These are phyloP conservation scores for Sarocladiaceae sp. DNA, from an alignment of 2,329 filamentous ascomycete species.

Conservation along the genomic window DNA sequence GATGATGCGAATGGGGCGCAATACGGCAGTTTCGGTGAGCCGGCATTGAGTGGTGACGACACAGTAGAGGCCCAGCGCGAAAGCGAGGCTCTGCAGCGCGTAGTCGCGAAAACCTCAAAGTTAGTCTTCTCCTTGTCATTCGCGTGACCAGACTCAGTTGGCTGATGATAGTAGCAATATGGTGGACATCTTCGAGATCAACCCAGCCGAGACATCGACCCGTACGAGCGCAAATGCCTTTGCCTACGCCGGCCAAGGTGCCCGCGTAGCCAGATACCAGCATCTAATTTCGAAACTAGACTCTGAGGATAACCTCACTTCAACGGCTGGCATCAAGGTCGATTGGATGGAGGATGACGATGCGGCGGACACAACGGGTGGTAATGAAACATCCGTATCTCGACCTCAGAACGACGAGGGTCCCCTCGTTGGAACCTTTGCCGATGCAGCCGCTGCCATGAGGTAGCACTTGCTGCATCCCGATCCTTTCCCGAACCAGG, in stretches of 20 bases:
- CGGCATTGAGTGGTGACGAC: constrained; percentile 47
- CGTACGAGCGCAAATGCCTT: constrained; percentile 31
- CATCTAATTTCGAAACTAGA: constrained; percentile 55
- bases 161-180: constrained; percentile 44
- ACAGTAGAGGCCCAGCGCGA: constrained; percentile 57
- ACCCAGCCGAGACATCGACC: constrained; percentile 39
- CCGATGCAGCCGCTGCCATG: constrained; percentile 50
- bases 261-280: constrained; percentile 52
- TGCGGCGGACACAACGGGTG: constrained; percentile 36
- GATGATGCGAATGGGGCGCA: constrained; percentile 53
- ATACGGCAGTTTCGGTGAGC: constrained; percentile 58
- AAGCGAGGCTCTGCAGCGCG: constrained; percentile 56
- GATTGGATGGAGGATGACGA: constrained; percentile 52
- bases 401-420: constrained; percentile 26
- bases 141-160: constrained; percentile 10
- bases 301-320: constrained; percentile 32
- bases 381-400: constrained; percentile 19
- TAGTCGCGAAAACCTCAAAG: constrained; percentile 60
- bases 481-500: no score
- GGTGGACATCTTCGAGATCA: constrained; percentile 62
- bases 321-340: constrained; percentile 38
- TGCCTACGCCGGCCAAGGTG: constrained; percentile 47
- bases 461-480: constrained; percentile 17
- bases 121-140: constrained; percentile 26
- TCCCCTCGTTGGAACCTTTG: constrained; percentile 54